Conservation (phyloP, 768 basidiomycete genomes). For the Rhodocollybia butyracea region DNA sequence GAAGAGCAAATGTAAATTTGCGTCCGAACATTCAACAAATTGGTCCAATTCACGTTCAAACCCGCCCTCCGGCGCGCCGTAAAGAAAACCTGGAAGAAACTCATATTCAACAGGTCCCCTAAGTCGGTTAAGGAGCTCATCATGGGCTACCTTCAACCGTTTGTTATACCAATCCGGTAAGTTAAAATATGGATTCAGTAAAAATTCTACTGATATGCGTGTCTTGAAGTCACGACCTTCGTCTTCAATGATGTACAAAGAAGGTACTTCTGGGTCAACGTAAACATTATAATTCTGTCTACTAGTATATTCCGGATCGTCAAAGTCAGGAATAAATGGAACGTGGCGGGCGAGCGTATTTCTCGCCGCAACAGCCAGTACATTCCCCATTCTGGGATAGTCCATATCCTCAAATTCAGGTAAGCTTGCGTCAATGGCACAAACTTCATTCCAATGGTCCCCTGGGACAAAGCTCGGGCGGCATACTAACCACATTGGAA, state of each 20-base stretch:
- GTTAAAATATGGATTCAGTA: neutral
- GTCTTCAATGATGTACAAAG: neutral
- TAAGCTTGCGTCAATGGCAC: neutral
- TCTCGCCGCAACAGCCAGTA: neutral
- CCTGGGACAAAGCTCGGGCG: neutral
- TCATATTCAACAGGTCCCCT: neutral
- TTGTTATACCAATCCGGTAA: constrained; percentile 1
- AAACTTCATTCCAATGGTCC: neutral
- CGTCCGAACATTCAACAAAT: neutral
- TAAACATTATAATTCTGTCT: neutral
- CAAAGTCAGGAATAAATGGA: neutral
- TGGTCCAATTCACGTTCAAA: neutral
- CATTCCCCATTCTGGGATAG: neutral
- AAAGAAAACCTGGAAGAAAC: neutral
- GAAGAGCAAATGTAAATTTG: neutral
- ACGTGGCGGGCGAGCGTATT: neutral
- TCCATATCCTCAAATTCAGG: neutral
- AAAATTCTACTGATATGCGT: neutral
- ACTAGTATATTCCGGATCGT: neutral
- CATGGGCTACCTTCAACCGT: neutral
- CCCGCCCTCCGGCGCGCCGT: neutral
- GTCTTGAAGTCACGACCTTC: neutral
- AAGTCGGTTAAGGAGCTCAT: neutral
- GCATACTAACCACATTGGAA: too few species aligned
- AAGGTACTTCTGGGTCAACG: neutral